These are phyloP conservation scores for Picochlorum sp. DNA, from an alignment of 139 green algal species.

Conservation along the genomic window DNA sequence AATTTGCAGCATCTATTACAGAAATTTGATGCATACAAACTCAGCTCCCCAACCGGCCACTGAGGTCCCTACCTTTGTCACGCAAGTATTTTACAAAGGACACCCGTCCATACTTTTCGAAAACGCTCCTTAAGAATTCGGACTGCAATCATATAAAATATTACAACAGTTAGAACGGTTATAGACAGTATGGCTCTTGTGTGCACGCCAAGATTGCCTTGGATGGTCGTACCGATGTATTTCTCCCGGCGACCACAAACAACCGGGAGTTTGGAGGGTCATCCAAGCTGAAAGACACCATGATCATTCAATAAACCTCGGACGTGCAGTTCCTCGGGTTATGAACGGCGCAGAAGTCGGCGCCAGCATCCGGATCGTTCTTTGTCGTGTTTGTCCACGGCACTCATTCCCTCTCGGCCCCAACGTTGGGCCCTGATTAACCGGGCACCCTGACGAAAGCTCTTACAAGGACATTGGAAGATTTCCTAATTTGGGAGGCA, in stretches of 20 bases:
- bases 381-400: background rate
- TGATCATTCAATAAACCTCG: no score
- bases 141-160: conserved; percentile 11
- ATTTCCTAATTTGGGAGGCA: no score
- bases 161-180: background rate
- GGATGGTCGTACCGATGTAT: conserved; percentile 15
- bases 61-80: conserved; percentile 28
- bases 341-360: conserved; percentile 4
- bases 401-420: no score
- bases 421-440: no score
- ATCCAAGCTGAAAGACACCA: conserved; percentile 25
- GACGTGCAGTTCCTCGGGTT: no score
- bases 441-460: no score
- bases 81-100: conserved; percentile 33
- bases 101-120: conserved; percentile 14
- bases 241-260: conserved; percentile 28
- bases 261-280: conserved; percentile 20
- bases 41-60: no score
- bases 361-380: no score
- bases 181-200: background rate
- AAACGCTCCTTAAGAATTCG: conserved; percentile 30
- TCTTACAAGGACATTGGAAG: no score
- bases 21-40: no score
- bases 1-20: no score
- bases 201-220: background rate